Evolutionary conservation across 257 asterid genomes (phyloP).

Genomic region (Forsythia viridissima): DNA sequence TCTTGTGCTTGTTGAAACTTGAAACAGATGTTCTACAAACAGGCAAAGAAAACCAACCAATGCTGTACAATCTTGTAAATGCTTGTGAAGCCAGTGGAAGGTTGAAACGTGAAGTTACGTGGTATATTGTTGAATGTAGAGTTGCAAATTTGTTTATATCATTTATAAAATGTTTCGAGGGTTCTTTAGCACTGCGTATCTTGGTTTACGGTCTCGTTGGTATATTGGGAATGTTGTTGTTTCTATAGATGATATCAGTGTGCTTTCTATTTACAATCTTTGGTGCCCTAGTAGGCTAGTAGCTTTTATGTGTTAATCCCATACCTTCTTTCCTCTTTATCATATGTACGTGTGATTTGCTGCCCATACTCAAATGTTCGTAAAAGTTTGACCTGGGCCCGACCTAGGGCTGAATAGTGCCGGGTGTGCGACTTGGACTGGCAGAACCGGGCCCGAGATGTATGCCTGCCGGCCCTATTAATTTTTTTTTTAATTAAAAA

Average conservation of each 20-base stretch:
- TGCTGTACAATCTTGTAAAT: constrained; percentile 50
- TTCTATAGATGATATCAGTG: not conserved
- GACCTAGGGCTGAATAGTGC: too few species aligned
- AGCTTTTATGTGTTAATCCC: not conserved
- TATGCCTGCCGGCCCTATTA: too few species aligned
- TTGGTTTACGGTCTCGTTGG: not conserved
- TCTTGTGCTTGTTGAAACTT: not conserved
- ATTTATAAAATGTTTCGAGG: constrained; percentile 3
- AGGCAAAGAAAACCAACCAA: constrained; percentile 54
- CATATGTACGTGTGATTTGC: too few species aligned
- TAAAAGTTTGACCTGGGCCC: too few species aligned
- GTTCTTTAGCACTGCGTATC: not conserved
- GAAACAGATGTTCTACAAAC: constrained; percentile 61
- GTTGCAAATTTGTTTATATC: constrained; percentile 10
- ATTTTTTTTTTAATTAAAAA: too few species aligned
- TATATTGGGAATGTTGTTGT: not conserved
- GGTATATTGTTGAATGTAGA: constrained; percentile 3
- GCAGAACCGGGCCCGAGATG: too few species aligned
- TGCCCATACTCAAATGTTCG: too few species aligned
- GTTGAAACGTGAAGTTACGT: not conserved
- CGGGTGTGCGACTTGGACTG: too few species aligned
- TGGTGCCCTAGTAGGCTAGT: not conserved
- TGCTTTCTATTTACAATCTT: not conserved
- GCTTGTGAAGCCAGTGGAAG: not conserved
- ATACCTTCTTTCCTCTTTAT: too few species aligned